Conservation (phyloP, 225 moss, liverwort and hornwort species). For the Antitrichia curtipendula region DNA sequence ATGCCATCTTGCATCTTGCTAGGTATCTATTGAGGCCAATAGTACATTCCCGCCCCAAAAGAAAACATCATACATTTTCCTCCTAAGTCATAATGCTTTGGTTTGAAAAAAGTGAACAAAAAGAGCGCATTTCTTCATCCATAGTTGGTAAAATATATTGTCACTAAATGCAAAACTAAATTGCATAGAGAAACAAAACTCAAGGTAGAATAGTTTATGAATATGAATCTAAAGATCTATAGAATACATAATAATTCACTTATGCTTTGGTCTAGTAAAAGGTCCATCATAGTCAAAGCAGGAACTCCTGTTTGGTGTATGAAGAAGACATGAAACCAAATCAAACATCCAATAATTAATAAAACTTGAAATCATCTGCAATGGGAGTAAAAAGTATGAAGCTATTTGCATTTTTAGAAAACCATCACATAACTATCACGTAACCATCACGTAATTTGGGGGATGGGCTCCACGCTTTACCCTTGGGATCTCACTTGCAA, state of each 20-base stretch:
- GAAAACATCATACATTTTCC: too few relatives aligned
- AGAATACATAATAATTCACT: neutral
- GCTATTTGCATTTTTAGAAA: neutral
- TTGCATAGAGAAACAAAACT: neutral
- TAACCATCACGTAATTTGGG: too few relatives aligned
- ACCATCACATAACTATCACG: neutral
- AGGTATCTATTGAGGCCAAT: too few relatives aligned
- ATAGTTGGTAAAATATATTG: too few relatives aligned
- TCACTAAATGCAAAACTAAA: too few relatives aligned
- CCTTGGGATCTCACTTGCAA: neutral
- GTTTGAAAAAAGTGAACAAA: too few relatives aligned
- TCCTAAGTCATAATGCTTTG: too few relatives aligned
- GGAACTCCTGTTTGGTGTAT: neutral
- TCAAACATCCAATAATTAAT: neutral
- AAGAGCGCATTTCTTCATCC: too few relatives aligned
- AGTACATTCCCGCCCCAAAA: too few relatives aligned
- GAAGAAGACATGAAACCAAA: neutral
- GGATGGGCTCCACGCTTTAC: accelerated
- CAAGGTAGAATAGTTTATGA: neutral
- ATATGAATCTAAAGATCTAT: neutral
- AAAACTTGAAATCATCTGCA: neutral
- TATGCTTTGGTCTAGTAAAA: neutral
- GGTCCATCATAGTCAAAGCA: neutral
- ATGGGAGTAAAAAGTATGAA: neutral
- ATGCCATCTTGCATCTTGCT: too few relatives aligned